Base-by-base conservation (phyloP, 208 protist genomes). In the Herpetomonas tarakana region DNA sequence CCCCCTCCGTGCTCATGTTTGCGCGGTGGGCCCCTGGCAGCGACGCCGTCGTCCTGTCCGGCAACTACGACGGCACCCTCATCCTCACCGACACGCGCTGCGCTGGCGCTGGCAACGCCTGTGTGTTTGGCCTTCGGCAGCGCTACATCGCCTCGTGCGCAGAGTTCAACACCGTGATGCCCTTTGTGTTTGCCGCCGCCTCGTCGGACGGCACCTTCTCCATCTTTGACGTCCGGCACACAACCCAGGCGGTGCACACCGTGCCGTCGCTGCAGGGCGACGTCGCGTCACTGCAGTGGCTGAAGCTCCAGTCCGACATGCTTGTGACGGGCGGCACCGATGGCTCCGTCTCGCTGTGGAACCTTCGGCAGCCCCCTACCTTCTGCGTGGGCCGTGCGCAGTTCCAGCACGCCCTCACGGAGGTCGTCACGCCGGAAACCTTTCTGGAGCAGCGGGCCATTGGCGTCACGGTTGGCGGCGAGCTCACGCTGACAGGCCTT, bases 301-400 rank as follows among this genome's bases (percentile, higher is more conserved):
- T 85, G 52, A 65, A 68, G 30, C 73, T 92, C 28, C 73, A 91
- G 35, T 71, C 81, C 0, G 88, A 94, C 64, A 50, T 92, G 54
- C 67, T 94, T 38, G 72, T 76, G 24, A 91, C 88, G 0, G 81
- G 75, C 22, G 88, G 88, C 60, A 81, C 74, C 46, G 88, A 94
- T 66, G 85, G 88, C 19, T 80, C 84, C 7, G 80, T 92, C 11
- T 70, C 79, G 35, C n/a, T 91, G 24, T 94, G 88, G 85, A 91
- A 88, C 45, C 65, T 94, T 18, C 84, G 84, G 27, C 68, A 62
- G 52, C 68, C 82, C 4, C 88, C 88, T 6, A 88, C 88, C 2
- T 91, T 82, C 69, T 84, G 81, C 53, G 88, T 94, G 0, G 88
- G 88, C 6, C 77, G 81, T 21, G 81, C 79, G 24, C 85, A 87